Evolutionary conservation across 345 rosid genomes (phyloP), one percentile per base, ranked within the genome.

Genomic region (Turritis glabra): DNA sequence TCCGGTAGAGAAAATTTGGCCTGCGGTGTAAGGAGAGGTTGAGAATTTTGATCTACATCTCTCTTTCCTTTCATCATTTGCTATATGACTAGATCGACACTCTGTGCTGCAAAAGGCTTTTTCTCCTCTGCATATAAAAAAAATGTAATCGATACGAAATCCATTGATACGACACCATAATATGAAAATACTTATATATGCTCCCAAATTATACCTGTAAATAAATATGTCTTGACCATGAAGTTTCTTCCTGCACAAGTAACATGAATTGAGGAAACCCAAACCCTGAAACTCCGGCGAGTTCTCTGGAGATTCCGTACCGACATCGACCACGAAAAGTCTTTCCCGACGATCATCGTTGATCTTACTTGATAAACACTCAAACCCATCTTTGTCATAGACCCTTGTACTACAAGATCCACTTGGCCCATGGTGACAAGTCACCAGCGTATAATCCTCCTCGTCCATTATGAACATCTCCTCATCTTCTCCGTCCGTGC

Each of bases 51-150:
- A 79, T 82, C 84, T 79, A 80, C 93, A 88, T 77, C 72, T 84
- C 72, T 89, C 87, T 74, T 84, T 85, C 8, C 79, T 64, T 56
- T 91, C 95, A n/a, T 91, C 93, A 44, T 64, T 82, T 62, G 69
- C 74, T 66, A 91, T 90, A 27, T 89, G 90, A 51, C 72, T 77
- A 10, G 93, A 87, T 57, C 97, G 75, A 73, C 98, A 94, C 69
- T 89, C 97, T 5, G 71, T 51, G 81, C 97, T 93, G 38, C 96
- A 93, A 75, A 88, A 94, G 0, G 84, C 98, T 29, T 85, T 91
- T 81, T 94, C 98, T 27, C 98, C 97, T 70, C 95, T 94, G 85
- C 51, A 72, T 48, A 18, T 2, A 15, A 55, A 11, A 25, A 14
- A 6, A 6, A 22, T 11, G 30, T 18, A 21, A 53, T 73, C 57